phyloP scores from a whole-genome alignment of 176 grass and related monocot species.

The Neostapfia colusana region DNA sequence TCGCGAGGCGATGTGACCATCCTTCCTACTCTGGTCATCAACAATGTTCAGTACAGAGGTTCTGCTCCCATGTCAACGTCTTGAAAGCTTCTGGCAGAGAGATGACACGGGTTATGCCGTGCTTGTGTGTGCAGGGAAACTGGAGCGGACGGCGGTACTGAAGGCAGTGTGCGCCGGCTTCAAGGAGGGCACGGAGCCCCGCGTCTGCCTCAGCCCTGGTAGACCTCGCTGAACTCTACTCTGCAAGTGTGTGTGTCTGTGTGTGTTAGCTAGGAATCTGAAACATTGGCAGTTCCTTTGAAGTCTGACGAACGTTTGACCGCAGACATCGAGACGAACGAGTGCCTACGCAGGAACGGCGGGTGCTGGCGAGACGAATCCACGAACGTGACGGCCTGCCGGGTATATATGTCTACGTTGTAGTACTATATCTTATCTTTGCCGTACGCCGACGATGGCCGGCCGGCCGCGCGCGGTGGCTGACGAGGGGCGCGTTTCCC shows the following conservation, averaged over 20 bases:
- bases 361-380: constrained; percentile 72
- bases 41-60: constrained; percentile 99
- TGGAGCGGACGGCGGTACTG: constrained; percentile 90
- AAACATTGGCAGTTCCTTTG: background rate
- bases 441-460: too few species aligned
- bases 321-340: constrained; percentile 82
- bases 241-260: background rate
- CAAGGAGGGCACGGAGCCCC: constrained; percentile 86
- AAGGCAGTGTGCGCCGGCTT: constrained; percentile 89
- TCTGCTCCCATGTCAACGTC: background rate
- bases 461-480: too few species aligned
- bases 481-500: background rate
- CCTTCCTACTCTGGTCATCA: constrained; percentile 87
- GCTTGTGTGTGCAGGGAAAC: constrained; percentile 45
- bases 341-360: constrained; percentile 76
- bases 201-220: constrained; percentile 84
- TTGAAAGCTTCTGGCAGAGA: background rate
- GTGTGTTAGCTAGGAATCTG: background rate
- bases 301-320: background rate
- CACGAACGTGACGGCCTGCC: constrained; percentile 82
- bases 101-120: background rate
- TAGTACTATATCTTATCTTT: background rate
- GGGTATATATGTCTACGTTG: constrained; percentile 28
- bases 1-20: constrained; percentile 87
- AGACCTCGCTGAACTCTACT: background rate